Percentiles rank a stretch among this genome's conserved stretches.
phyloP scores from a whole-genome alignment of 345 rosid species.

The Anastatica hierochuntica region DNA sequence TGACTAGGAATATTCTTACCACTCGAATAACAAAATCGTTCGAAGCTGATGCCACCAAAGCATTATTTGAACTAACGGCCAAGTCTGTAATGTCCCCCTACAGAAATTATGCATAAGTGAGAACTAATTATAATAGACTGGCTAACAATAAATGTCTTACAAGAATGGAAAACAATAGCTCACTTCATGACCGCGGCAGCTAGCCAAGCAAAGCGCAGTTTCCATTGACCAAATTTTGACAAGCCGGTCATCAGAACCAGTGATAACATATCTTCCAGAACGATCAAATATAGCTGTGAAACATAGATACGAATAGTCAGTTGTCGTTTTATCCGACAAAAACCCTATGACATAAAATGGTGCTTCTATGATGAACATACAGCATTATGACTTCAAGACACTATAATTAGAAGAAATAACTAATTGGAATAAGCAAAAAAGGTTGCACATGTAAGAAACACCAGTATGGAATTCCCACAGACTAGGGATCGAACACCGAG shows the following conservation, averaged over 20 bases:
- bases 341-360: not conserved
- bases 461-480: conserved; percentile 14
- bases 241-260: conserved; percentile 98
- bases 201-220: conserved; percentile 97
- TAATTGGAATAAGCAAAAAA: too few relatives aligned
- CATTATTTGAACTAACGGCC: conserved; percentile 92
- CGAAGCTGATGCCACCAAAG: conserved; percentile 94
- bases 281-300: conserved; percentile 87
- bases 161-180: conserved; percentile 30
- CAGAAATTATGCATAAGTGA: conserved; percentile 16
- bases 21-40: conserved; percentile 96
- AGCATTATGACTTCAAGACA: conserved; percentile 10
- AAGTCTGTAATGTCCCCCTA: conserved; percentile 98
- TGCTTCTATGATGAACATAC: conserved; percentile 5
- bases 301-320: conserved; percentile 4
- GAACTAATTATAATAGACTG: conserved; percentile 9
- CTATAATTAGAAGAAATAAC: not conserved
- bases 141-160: conserved; percentile 9
- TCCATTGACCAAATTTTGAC: conserved; percentile 99
- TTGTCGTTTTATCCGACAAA: conserved; percentile 7
- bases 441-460: conserved; percentile 12
- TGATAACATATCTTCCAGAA: conserved; percentile 87
- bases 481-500: conserved; percentile 8
- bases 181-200: conserved; percentile 99
- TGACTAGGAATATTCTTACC: conserved; percentile 43